Base-by-base conservation (phyloP, 2,329 filamentous ascomycete species). In the Colletotrichum somersetense region DNA sequence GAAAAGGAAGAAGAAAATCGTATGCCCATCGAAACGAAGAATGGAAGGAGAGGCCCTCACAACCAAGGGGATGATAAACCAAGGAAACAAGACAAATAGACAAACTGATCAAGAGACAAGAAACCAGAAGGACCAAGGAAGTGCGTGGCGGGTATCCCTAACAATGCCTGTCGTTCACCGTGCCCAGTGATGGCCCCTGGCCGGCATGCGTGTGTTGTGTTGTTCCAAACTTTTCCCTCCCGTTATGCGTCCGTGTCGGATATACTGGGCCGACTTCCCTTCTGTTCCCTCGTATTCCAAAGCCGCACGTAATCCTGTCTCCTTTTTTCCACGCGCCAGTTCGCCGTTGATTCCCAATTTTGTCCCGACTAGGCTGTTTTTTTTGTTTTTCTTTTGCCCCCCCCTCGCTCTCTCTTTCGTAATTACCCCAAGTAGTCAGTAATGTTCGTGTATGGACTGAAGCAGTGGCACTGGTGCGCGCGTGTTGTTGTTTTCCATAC, bases 121-220 rank as follows among this genome's bases (percentile, higher is more conserved):
- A 44, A 23, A 52, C 12, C 14, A 23, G 20, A 56, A 55, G n/a
- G 26, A 5, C 20, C 35, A 52, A 63, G 18, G 44, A 56, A 72
- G 64, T 72, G 63, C 63, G 55, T 44, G 58, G 57, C 68, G 71
- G 71, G 71, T 73, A 73, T 73, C 63, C 71, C 66, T 62, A 70
- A 58, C 30, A 73, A 73, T 71, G 61, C 62, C 70, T 62, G 55
- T 66, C 66, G 23, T 71, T 65, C 56, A 61, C 66, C 67, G 65
- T 68, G 33, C 38, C 30, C 53, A 59, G 35, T 63, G 38, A 44
- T 68, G 58, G 44, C 66, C 33, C 48, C 46, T 56, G n/a, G 56
- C 48, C 40, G 57, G 38, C 52, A 35, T 61, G 35, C 35, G 53
- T 38, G 30, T n/a, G 30, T 33, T 20, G 14, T 18, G 26, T 38